Base-by-base conservation (phyloP, 2,329 filamentous ascomycete species). In the Ascosphaera apis region DNA sequence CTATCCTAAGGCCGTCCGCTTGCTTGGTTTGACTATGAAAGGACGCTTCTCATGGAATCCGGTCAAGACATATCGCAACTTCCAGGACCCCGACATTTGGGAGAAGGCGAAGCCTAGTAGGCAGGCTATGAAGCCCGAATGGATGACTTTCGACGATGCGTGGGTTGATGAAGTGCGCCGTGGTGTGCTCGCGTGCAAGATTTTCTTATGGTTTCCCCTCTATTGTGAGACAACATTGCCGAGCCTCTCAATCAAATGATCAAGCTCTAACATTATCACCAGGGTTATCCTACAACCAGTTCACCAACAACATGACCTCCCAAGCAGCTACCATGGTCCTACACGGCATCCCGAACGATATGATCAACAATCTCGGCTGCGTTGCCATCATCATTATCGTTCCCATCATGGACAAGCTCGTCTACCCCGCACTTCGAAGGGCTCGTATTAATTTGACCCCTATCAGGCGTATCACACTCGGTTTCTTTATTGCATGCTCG, bases 71-170 rank as follows among this genome's bases (percentile, higher is more conserved):
- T 36, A 37, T 15, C 41, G 40, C 37, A 67, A 71, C 45, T 60
- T 74, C 45, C 62, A 68, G 40, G 57, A 61, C 36, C 59, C 60
- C 4, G 58, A 60, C 12, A 66, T 78, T 55, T 82, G 76, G 71
- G 69, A 80, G 17, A 49, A 60, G 3, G 69, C 71, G 40, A 79
- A 78, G 56, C 77, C 77, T 2, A 76, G 70, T 49, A 58, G 61
- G 25, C 61, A 80, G 4, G 56, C 65, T 7, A 50, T 62, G 42
- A 71, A 72, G 37, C 77, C 77, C 0, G 30, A 37, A 0, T 84
- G 76, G 76, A 83, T 84, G 74, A 77, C 72, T 0, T 83, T 82
- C 45, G 78, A 86, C 42, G 80, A 86, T 44, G 69, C 69, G 36
- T 86, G 78, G 77, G 78, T 86, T 23, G 77, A 82, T 49, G 76